Evolutionary conservation across 768 basidiomycete genomes (phyloP).

Genomic region (Leccinum imitatum): DNA sequence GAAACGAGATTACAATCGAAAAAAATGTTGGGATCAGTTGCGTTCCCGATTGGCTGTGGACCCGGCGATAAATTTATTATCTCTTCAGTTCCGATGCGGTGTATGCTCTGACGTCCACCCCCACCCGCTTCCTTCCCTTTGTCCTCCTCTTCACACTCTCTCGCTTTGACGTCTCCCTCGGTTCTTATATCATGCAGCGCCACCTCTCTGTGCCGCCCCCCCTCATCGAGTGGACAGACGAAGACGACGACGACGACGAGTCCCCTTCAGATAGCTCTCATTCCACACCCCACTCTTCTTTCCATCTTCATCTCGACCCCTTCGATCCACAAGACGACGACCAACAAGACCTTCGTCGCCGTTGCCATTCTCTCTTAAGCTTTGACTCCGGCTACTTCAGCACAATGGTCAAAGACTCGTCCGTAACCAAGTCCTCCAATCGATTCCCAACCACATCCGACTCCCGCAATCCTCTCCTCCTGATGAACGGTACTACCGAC

Average conservation of each 20-base stretch:
- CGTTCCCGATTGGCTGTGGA: background rate
- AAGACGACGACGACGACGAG: conserved; percentile 20
- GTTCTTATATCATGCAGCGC: conserved; percentile 26
- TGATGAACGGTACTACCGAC: conserved; percentile 6
- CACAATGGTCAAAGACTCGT: conserved; percentile 24
- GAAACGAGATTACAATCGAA: background rate
- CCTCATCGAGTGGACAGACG: conserved; percentile 11
- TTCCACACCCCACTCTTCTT: conserved; percentile 25
- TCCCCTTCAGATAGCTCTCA: conserved; percentile 10
- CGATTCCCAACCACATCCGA: conserved; percentile 16
- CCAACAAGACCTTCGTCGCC: conserved; percentile 11
- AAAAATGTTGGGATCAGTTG: background rate
- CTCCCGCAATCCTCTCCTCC: conserved; percentile 9
- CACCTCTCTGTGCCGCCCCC: conserved; percentile 14
- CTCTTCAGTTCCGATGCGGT: background rate
- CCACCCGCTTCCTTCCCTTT: conserved; percentile 16
- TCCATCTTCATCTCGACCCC: conserved; percentile 7
- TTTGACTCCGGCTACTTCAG: conserved; percentile 33
- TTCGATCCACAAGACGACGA: background rate
- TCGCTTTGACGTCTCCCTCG: conserved; percentile 22
- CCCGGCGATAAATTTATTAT: conserved; percentile 17
- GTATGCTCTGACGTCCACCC: background rate
- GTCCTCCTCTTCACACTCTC: conserved; percentile 1
- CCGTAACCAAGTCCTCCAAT: conserved; percentile 8
- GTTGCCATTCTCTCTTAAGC: conserved; percentile 23